Conservation (phyloP, 75 land plant genomes). For the Cupressus sempervirens region DNA sequence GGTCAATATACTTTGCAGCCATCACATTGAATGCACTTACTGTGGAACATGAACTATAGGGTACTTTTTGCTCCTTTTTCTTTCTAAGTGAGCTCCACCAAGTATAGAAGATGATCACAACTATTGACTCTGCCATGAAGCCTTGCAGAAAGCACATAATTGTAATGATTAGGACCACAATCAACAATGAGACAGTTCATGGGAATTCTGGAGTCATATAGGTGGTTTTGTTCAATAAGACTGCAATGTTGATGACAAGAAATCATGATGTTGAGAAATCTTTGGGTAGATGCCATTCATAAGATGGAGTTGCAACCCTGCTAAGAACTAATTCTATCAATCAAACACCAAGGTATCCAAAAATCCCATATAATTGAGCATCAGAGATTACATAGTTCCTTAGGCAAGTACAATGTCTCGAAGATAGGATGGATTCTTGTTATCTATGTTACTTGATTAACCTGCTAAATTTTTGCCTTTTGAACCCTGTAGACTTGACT, state of each 20-base stretch:
- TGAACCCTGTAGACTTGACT: too few species aligned
- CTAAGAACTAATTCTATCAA: conserved; percentile 27
- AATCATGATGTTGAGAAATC: conserved; percentile 30
- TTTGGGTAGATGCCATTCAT: conserved; percentile 28
- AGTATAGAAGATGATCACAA: conserved; percentile 52
- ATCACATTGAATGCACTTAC: conserved; percentile 50
- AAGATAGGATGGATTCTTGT: conserved; percentile 10
- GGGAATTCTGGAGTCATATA: conserved; percentile 37
- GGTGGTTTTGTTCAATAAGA: conserved; percentile 27
- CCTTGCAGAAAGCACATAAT: conserved; percentile 31
- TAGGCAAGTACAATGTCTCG: conserved; percentile 37
- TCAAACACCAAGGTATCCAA: conserved; percentile 21
- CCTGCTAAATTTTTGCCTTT: too few species aligned
- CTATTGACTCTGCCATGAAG: conserved; percentile 77
- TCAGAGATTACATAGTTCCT: conserved; percentile 11
- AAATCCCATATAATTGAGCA: conserved; percentile 46
- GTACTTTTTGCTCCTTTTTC: conserved; percentile 63
- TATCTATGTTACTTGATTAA: conserved; percentile 5
- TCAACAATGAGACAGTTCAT: conserved; percentile 33
- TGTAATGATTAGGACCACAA: conserved; percentile 24
- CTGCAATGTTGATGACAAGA: conserved; percentile 24
- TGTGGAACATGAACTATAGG: conserved; percentile 63
- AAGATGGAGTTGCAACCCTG: conserved; percentile 24
- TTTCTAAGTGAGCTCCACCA: conserved; percentile 61
- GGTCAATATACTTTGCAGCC: conserved; percentile 51